Evolutionary conservation across 345 rosid species (phyloP).

Genomic region (Acer negundo): DNA sequence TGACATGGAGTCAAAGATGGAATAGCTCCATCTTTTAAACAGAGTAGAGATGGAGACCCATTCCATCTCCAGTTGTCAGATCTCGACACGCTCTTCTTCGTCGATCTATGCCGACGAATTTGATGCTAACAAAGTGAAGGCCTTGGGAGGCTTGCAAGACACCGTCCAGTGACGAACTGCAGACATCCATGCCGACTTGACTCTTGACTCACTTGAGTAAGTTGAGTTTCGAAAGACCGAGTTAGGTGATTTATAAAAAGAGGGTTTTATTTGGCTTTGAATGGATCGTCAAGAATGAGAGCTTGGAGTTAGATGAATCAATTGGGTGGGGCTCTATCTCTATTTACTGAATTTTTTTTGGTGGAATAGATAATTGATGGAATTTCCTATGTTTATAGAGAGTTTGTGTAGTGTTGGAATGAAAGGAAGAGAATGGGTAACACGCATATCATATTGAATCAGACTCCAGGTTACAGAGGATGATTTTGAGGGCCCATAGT

Average conservation of each 20-base stretch:
- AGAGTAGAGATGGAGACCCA: too few species aligned
- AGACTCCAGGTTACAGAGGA: slow-evolving; percentile 76
- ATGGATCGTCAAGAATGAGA: background rate
- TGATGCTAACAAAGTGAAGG: slow-evolving; percentile 15
- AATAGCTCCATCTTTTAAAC: too few species aligned
- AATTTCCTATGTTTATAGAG: too few species aligned
- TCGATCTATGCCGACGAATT: slow-evolving; percentile 16
- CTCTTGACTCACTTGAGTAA: slow-evolving; percentile 20
- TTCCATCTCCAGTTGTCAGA: too few species aligned
- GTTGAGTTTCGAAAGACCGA: background rate
- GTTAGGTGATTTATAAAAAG: background rate
- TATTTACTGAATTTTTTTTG: too few species aligned
- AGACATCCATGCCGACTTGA: slow-evolving; percentile 30
- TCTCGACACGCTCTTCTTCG: slow-evolving; percentile 18
- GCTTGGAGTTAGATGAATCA: background rate
- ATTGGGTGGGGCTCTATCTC: too few species aligned
- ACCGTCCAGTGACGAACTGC: slow-evolving; percentile 30
- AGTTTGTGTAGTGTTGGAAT: background rate
- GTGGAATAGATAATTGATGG: too few species aligned
- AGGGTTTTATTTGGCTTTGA: background rate
- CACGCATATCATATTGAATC: slow-evolving; percentile 92
- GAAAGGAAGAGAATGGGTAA: slow-evolving; percentile 87
- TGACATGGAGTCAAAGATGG: too few species aligned
- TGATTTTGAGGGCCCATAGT: slow-evolving; percentile 78
- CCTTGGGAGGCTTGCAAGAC: slow-evolving; percentile 9